Base-by-base conservation (phyloP, 495 filamentous ascomycete species). In the Echria macrotheca region DNA sequence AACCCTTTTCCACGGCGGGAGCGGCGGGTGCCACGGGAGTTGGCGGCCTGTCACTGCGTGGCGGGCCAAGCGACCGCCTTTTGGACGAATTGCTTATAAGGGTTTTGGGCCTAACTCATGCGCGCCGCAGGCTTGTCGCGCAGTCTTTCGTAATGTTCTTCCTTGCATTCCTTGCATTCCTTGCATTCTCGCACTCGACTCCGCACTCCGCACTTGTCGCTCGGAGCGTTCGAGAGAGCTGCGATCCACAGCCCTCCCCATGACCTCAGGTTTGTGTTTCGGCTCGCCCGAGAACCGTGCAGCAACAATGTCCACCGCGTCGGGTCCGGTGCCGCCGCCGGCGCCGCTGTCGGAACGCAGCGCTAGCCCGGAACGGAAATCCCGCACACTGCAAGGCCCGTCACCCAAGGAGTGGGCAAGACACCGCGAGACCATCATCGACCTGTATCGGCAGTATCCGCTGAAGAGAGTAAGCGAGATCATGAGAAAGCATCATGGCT, bases 401-500 rank as follows among this genome's bases (percentile, higher is more conserved):
- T 63, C 59, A 15, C 56, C 59, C 7, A 59, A 53, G 44, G 57
- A 65, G 5, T 65, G 62, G 62, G 59, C 54, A 7, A 28, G 33
- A 19, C 53, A 65, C 35, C 62, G 59, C 41, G 60, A 65, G 12
- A 65, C 53, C 49, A 65, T 63, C 54, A 41, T 63, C 50, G 50
- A 46, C 23, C 59, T 65, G 40, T 65, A 65, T 53, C 53, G 39
- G 33, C 54, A 63, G 50, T 58, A 55, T 38, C 59, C 62, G 29
- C 50, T 65, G 23, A 61, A 65, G 48, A 52, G 49, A 44, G 62
- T 65, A 31, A 63, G 59, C 52, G 59, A 65, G 38, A 49, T 63
- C 23, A 65, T 65, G 59, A 63, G 40, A 22, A 65, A 49, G 17
- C 47, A 61, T 11, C 54, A 63, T 53, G 58, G 55, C 57, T 63